Conservation (phyloP, 106 monocot genomes). For the Dioscorea alata region DNA sequence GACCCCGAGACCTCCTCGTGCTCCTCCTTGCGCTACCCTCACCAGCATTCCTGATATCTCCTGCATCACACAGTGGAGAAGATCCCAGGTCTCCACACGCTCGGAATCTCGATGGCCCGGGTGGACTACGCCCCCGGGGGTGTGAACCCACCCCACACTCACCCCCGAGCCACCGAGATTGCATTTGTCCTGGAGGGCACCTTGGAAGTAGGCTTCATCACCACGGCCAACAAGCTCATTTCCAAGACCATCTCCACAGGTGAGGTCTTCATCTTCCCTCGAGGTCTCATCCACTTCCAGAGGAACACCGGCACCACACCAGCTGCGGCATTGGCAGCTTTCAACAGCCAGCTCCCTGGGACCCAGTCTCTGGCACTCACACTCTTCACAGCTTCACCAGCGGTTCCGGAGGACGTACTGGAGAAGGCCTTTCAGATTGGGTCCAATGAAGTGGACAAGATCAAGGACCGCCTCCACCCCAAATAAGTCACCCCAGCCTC, state of each 20-base stretch:
- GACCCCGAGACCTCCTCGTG: no score
- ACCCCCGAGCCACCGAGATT: constrained; percentile 9
- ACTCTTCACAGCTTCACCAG: neutral
- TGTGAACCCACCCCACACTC: constrained; percentile 29
- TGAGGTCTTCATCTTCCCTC: constrained; percentile 1
- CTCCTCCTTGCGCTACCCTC: no score
- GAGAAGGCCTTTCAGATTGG: neutral
- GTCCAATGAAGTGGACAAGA: neutral
- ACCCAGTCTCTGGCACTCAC: neutral
- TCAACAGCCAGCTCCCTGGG: constrained; percentile 1
- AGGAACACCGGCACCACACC: neutral
- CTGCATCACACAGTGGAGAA: neutral
- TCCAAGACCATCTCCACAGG: neutral
- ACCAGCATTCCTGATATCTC: no score
- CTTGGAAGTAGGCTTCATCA: constrained; percentile 1
- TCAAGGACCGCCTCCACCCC: neutral
- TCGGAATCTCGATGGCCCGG: constrained; percentile 30
- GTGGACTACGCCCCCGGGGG: constrained; percentile 27
- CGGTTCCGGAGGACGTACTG: neutral
- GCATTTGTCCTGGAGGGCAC: constrained; percentile 14
- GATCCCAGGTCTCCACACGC: constrained; percentile 37
- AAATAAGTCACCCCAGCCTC: no score
- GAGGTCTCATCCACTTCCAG: constrained; percentile 4
- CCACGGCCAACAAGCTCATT: neutral
- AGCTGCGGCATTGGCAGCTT: neutral